Conservation (phyloP, 2,329 filamentous ascomycete genomes). For the Aspergillus terreus region DNA sequence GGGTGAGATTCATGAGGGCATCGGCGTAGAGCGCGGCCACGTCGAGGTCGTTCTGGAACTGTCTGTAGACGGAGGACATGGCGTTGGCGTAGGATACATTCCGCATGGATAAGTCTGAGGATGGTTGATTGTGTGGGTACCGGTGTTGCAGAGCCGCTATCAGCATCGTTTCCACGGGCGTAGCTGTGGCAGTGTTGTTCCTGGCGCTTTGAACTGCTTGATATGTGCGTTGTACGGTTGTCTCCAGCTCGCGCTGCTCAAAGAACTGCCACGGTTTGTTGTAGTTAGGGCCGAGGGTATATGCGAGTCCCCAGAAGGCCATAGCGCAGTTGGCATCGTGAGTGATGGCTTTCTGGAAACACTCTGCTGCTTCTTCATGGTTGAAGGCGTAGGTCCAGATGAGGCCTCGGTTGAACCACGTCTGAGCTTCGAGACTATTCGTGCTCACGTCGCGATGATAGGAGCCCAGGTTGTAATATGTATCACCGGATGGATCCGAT, state of each 20-base stretch:
- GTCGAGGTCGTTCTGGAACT: slow-evolving; percentile 57
- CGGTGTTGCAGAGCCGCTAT: slow-evolving; percentile 60
- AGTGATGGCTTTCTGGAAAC: slow-evolving; percentile 34
- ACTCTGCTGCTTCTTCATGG: slow-evolving; percentile 36
- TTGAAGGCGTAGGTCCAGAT: slow-evolving; percentile 39
- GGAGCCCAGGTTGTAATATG: slow-evolving; percentile 30
- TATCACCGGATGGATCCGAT: not conserved
- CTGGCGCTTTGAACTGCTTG: slow-evolving; percentile 45
- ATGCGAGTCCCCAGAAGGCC: slow-evolving; percentile 49
- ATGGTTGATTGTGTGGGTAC: slow-evolving; percentile 54
- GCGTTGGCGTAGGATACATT: slow-evolving; percentile 60
- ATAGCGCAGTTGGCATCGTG: slow-evolving; percentile 35
- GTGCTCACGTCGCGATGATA: slow-evolving; percentile 33
- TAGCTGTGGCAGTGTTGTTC: slow-evolving; percentile 31
- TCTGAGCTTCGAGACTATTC: slow-evolving; percentile 23
- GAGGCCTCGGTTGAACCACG: slow-evolving; percentile 33
- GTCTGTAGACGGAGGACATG: slow-evolving; percentile 54
- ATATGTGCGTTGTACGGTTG: slow-evolving; percentile 47
- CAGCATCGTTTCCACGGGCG: slow-evolving; percentile 59
- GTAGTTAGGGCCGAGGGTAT: slow-evolving; percentile 70
- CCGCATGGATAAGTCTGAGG: slow-evolving; percentile 51
- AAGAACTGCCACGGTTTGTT: slow-evolving; percentile 77
- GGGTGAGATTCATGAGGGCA: slow-evolving; percentile 62
- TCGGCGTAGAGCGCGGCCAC: slow-evolving; percentile 63
- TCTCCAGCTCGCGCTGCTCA: slow-evolving; percentile 56